Percentiles rank a stretch among this genome's conserved stretches.
phyloP scores from a whole-genome alignment of 257 asterid genomes.

The Voacanga thouarsii region DNA sequence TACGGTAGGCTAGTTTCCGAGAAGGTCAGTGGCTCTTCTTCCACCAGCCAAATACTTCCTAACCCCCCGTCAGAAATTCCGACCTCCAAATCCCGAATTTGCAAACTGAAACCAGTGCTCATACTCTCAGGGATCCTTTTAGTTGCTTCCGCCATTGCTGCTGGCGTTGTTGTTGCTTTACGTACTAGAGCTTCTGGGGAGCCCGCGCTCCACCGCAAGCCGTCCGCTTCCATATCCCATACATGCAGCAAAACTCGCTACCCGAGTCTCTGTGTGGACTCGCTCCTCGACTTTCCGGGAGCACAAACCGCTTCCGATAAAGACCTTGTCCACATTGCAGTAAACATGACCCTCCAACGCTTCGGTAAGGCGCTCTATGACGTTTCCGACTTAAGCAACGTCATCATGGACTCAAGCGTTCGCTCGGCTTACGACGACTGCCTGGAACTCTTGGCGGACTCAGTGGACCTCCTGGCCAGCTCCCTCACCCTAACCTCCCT shows the following conservation, averaged over 20 bases:
- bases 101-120: constrained; percentile 47
- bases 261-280: constrained; percentile 63
- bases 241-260: constrained; percentile 64
- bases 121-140: constrained; percentile 48
- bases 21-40: constrained; percentile 37
- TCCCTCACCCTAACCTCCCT: constrained; percentile 60
- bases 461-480: constrained; percentile 63
- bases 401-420: constrained; percentile 56
- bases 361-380: constrained; percentile 58
- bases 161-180: constrained; percentile 38
- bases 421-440: constrained; percentile 88
- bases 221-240: constrained; percentile 62
- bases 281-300: constrained; percentile 75
- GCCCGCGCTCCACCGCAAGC: constrained; percentile 38
- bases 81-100: constrained; percentile 23
- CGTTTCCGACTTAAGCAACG: constrained; percentile 54
- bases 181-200: constrained; percentile 30
- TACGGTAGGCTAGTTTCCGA: constrained; percentile 53
- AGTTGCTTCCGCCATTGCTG: constrained; percentile 51
- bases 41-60: constrained; percentile 26
- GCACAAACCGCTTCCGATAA: constrained; percentile 64
- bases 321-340: constrained; percentile 88
- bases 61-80: neutral
- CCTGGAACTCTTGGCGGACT: constrained; percentile 74
- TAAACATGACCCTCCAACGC: constrained; percentile 71